These are phyloP conservation scores for Saprolegnia parasitica DNA, from an alignment of 352 stramenopile species.

Conservation along the genomic window DNA sequence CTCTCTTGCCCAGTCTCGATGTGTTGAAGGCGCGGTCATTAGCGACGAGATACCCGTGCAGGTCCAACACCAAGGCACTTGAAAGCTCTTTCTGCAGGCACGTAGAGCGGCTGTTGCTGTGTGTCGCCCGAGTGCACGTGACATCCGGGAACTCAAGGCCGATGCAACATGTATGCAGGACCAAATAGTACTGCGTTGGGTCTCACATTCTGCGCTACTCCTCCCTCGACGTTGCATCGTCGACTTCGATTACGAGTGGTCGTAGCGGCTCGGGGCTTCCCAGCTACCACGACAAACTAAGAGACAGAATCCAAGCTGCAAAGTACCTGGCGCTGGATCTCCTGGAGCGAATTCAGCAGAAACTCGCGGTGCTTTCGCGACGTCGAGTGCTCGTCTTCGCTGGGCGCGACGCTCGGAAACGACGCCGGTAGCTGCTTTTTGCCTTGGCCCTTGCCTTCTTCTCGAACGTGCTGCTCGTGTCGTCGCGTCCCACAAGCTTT, in stretches of 20 bases:
- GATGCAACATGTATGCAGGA: too few relatives aligned
- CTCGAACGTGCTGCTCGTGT: neutral
- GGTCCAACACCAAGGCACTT: too few relatives aligned
- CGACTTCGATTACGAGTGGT: neutral
- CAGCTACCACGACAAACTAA: neutral
- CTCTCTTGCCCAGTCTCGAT: too few relatives aligned
- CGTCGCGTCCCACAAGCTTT: constrained; percentile 32
- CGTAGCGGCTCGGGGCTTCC: constrained; percentile 4
- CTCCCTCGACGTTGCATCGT: neutral
- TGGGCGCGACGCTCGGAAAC: constrained; percentile 19
- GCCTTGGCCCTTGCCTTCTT: constrained; percentile 5
- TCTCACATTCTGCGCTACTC: too few relatives aligned
- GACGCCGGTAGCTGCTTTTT: neutral
- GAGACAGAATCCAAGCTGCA: neutral
- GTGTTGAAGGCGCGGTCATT: too few relatives aligned
- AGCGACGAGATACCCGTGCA: too few relatives aligned
- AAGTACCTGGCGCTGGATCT: constrained; percentile 20
- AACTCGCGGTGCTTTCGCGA: constrained; percentile 27
- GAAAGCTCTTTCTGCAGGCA: too few relatives aligned
- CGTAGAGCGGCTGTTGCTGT: too few relatives aligned
- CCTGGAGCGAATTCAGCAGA: constrained; percentile 21
- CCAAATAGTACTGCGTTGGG: too few relatives aligned
- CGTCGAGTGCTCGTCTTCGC: constrained; percentile 19
- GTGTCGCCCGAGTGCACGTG: too few relatives aligned
- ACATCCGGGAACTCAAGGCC: too few relatives aligned